Conservation (phyloP, 1,284 basidiomycete genomes). For the Hemileia vastatrix region DNA sequence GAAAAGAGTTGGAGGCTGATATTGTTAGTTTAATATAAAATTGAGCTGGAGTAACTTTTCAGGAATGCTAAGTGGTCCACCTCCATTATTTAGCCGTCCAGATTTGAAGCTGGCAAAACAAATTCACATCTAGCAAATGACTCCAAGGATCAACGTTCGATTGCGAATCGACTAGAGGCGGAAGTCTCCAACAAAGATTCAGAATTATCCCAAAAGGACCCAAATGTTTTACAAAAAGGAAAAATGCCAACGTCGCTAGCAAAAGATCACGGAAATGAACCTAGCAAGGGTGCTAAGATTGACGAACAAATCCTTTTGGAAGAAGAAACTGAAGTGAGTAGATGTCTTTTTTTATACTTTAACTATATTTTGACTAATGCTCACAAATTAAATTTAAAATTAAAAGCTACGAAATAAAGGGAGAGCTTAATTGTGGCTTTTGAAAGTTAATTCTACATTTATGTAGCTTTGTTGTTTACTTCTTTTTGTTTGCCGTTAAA, state of each 20-base stretch:
- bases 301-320: constrained; percentile 39
- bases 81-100: neutral
- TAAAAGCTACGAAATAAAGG: no score
- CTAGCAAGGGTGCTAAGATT: constrained; percentile 35
- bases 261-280: constrained; percentile 35
- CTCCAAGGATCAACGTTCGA: constrained; percentile 17
- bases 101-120: constrained; percentile 4
- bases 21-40: no score
- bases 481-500: no score
- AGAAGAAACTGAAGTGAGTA: constrained; percentile 25
- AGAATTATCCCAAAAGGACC: constrained; percentile 2
- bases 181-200: constrained; percentile 12
- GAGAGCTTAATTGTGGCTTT: no score
- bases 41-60: neutral
- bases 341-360: no score
- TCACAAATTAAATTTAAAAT: no score
- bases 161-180: constrained; percentile 17
- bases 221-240: constrained; percentile 14
- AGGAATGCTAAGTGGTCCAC: neutral
- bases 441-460: no score
- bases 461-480: no score
- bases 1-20: neutral
- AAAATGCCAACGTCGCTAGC: constrained; percentile 14
- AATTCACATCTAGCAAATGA: constrained; percentile 15
- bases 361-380: no score